Evolutionary conservation across 1,284 basidiomycete species (phyloP).

Genomic region (Tylopilus sp.): DNA sequence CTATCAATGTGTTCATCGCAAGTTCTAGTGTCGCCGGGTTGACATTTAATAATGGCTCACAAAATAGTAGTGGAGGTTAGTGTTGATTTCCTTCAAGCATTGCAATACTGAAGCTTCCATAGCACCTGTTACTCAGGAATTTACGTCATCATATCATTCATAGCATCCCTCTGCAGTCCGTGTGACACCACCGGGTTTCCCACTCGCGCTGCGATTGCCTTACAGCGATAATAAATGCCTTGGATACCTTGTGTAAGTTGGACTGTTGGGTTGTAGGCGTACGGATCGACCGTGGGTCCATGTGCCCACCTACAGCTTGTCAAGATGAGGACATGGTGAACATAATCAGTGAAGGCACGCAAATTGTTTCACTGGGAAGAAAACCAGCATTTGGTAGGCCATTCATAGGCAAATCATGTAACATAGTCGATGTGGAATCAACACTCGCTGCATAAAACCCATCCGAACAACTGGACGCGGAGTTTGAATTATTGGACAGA

Average conservation of each 20-base stretch:
- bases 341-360: too few relatives aligned
- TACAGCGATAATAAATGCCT: too few relatives aligned
- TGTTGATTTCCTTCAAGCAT: neutral
- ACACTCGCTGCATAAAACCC: neutral
- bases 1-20: neutral
- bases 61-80: constrained; percentile 13
- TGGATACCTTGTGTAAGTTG: neutral
- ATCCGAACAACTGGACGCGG: constrained; percentile 11
- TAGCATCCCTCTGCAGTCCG: neutral
- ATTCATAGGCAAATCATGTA: too few relatives aligned
- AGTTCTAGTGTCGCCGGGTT: neutral
- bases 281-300: too few relatives aligned
- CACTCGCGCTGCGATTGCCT: neutral
- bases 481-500: too few relatives aligned
- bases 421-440: too few relatives aligned
- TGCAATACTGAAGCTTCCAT: neutral
- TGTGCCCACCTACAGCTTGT: too few relatives aligned
- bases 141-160: neutral
- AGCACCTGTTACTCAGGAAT: neutral
- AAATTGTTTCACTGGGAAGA: too few relatives aligned
- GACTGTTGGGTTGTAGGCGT: too few relatives aligned
- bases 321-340: too few relatives aligned
- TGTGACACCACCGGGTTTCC: neutral
- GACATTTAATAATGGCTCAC: neutral
- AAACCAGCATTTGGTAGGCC: too few relatives aligned